Evolutionary conservation across 805 yeast genomes (phyloP).

Genomic region (Komagataella pseudopastoris): DNA sequence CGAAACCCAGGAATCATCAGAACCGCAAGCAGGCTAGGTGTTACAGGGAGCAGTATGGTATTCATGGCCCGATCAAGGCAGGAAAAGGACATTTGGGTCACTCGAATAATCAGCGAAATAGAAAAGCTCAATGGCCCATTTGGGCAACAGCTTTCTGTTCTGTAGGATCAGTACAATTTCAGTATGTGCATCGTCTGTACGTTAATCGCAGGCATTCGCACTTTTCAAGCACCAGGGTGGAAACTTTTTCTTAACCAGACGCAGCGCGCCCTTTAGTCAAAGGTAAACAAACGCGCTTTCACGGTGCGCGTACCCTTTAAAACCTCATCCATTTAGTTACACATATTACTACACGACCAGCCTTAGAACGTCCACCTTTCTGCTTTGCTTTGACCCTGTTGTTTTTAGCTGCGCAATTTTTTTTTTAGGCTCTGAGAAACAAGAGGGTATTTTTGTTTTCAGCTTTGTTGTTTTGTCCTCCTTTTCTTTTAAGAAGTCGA

Average conservation of each 20-base stretch:
- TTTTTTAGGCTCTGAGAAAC: background rate
- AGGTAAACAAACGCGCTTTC: background rate
- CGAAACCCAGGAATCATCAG: conserved; percentile 20
- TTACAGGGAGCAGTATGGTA: conserved; percentile 53
- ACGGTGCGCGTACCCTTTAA: background rate
- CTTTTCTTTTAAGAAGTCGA: background rate
- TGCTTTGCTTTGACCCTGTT: background rate
- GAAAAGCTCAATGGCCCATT: conserved; percentile 19
- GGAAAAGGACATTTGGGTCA: conserved; percentile 78
- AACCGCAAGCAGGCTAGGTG: conserved; percentile 42
- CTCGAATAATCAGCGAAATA: conserved; percentile 26
- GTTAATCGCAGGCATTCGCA: background rate
- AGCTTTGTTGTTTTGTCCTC: background rate
- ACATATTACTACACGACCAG: background rate
- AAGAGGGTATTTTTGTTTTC: background rate
- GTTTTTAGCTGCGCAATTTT: background rate
- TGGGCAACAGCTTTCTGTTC: conserved; percentile 5
- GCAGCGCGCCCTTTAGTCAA: background rate
- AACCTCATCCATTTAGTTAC: background rate
- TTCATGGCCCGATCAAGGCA: conserved; percentile 74
- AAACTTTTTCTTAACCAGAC: background rate
- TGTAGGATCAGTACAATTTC: background rate
- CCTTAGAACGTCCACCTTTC: background rate
- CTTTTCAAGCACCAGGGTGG: background rate
- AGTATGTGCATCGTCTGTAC: background rate